A percentile compares a stretch with the other conserved stretches of the same genome.
These are phyloP conservation scores for Udeniomyces megalosporus DNA, from an alignment of 768 basidiomycete species.

Conservation along the genomic window DNA sequence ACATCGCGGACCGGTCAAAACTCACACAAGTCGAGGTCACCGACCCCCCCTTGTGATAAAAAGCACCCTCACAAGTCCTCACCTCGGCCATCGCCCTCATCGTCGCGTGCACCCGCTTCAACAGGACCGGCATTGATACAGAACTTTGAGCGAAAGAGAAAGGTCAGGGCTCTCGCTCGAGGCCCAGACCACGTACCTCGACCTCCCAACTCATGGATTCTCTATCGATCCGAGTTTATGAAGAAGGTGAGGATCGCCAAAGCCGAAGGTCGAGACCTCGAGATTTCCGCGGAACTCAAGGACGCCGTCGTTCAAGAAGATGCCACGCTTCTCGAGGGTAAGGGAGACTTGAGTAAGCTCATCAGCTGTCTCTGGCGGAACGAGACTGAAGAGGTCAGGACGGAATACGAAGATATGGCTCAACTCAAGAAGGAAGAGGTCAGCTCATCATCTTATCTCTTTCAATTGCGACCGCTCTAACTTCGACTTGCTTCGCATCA, in stretches of 20 bases:
- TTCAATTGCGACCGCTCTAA: neutral
- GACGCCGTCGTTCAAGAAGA: constrained; percentile 19
- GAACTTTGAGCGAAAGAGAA: no score
- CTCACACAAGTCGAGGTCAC: no score
- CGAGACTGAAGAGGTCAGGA: constrained; percentile 38
- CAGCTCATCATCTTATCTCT: neutral
- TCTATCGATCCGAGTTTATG: constrained; percentile 53
- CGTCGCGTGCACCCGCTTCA: no score
- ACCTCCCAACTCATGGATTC: constrained; percentile 68
- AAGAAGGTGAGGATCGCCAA: constrained; percentile 27
- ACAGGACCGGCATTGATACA: no score
- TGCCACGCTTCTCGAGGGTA: constrained; percentile 39
- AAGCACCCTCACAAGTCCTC: no score
- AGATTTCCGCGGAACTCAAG: neutral
- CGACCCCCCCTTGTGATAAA: no score
- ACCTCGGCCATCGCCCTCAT: no score
- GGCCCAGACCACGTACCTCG: constrained; percentile 33
- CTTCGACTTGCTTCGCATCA: neutral
- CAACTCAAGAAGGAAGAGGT: constrained; percentile 28
- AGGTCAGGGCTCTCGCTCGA: neutral
- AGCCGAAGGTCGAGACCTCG: neutral
- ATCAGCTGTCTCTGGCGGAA: constrained; percentile 51
- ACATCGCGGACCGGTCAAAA: no score
- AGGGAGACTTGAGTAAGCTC: constrained; percentile 47
- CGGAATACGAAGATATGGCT: constrained; percentile 25